Base-by-base conservation (phyloP, 2,329 filamentous ascomycete genomes). In the Exophiala lecanii-corni region DNA sequence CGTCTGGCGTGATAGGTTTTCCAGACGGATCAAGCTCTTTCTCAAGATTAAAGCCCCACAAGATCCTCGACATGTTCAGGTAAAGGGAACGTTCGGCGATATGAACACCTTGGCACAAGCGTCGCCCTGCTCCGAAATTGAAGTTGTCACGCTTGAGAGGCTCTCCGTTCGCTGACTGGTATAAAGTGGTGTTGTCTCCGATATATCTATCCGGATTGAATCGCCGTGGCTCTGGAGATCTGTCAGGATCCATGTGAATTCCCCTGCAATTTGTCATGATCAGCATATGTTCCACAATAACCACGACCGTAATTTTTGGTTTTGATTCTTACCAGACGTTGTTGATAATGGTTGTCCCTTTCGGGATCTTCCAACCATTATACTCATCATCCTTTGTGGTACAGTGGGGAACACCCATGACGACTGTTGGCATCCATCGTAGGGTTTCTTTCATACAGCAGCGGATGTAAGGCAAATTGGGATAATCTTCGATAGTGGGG, bases 381-480 rank as follows among this genome's bases (percentile, higher is more conserved):
- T 54, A 56, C 9, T 21, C 30, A 40, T 55, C 56, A 17, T 53
- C 52, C 13, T 52, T 44, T 4, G 39, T 53, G 13, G 39, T 43
- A 2, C 45, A 25, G 33, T 58, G 56, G 2, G 52, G 55, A 3
- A 56, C 41, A 10, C 49, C 54, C 4, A 57, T 49, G n/a, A 49
- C 44, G 3, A 45, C 47, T 0, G 75, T 48, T 0, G 75, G 73
- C 4, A 75, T 66, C 74, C 76, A 79, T 2, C 77, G 67, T 9
- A 79, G 59, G 1, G 72, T 66, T 48, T 82, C 78, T 46, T 78
- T 78, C 13, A 78, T 66, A 9, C 76, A 64, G 2, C 71, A 71
- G 13, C 68, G 65, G 25, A 78, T 57, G 52, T 79, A 80, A 0
- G 73, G 74, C 7, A 81, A 54, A 1, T 62, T 58, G 0, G 63